Conservation (phyloP, 2,329 filamentous ascomycete genomes). For the Fonsecaea erecta region DNA sequence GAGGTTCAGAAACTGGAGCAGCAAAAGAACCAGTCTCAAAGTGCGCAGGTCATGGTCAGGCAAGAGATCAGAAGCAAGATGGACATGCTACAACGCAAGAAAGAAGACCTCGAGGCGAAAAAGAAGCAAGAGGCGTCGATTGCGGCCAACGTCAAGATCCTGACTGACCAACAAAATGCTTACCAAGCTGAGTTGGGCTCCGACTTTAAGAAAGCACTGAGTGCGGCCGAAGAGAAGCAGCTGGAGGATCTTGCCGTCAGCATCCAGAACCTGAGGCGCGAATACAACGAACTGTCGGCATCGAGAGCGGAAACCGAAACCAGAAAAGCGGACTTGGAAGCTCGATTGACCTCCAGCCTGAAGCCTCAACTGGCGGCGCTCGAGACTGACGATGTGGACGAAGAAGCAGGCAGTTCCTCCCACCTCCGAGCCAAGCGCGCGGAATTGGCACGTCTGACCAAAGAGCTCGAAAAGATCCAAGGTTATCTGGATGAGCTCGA, state of each 20-base stretch:
- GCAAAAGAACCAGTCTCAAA: slow-evolving; percentile 74
- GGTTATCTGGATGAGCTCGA: slow-evolving; percentile 76
- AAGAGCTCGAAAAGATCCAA: slow-evolving; percentile 72
- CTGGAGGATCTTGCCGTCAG: slow-evolving; percentile 71
- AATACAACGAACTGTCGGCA: slow-evolving; percentile 75
- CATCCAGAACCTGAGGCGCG: slow-evolving; percentile 74
- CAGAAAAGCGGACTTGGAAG: slow-evolving; percentile 80
- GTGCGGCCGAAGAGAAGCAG: slow-evolving; percentile 77
- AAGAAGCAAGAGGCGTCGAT: slow-evolving; percentile 68
- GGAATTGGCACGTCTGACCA: slow-evolving; percentile 78
- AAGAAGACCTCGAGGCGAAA: slow-evolving; percentile 74
- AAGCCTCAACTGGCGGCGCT: slow-evolving; percentile 86
- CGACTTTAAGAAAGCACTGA: slow-evolving; percentile 90
- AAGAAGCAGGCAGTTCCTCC: slow-evolving; percentile 57
- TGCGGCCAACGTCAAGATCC: slow-evolving; percentile 73
- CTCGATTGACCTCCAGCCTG: slow-evolving; percentile 86
- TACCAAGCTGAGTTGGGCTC: slow-evolving; percentile 81
- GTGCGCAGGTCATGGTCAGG: slow-evolving; percentile 78
- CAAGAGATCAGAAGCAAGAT: slow-evolving; percentile 77
- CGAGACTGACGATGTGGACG: slow-evolving; percentile 73
- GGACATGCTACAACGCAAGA: slow-evolving; percentile 73
- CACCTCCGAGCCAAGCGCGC: slow-evolving; percentile 77
- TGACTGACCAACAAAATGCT: slow-evolving; percentile 74
- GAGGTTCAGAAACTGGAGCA: slow-evolving; percentile 83
- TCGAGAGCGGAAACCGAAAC: slow-evolving; percentile 77